These are phyloP conservation scores for Paxillus ammoniavirescens DNA, from an alignment of 768 basidiomycete genomes.

Conservation along the genomic window DNA sequence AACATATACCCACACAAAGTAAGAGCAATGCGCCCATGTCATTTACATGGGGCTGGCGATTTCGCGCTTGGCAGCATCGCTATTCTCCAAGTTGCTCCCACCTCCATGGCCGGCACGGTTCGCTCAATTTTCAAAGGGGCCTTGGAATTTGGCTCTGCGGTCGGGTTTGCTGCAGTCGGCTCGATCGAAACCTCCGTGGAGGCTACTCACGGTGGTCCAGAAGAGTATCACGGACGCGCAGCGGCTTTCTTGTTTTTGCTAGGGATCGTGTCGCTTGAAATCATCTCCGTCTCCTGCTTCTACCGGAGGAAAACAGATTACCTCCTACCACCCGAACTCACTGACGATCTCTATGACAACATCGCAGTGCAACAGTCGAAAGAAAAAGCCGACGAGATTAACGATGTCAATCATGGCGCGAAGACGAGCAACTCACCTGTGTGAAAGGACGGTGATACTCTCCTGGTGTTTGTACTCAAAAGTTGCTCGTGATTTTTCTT, in stretches of 20 bases:
- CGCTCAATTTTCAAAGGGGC: conserved; percentile 59
- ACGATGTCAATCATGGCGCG: neutral
- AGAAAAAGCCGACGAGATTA: neutral
- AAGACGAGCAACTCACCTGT: too few species aligned
- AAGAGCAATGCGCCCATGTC: too few species aligned
- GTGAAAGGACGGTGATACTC: conserved; percentile 16
- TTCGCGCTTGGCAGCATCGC: conserved; percentile 38
- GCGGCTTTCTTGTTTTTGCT: too few species aligned
- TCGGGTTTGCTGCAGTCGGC: conserved; percentile 46
- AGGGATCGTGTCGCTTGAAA: too few species aligned
- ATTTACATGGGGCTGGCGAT: neutral
- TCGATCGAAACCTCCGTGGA: too few species aligned
- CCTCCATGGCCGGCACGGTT: conserved; percentile 53
- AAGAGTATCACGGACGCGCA: too few species aligned
- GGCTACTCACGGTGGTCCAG: too few species aligned
- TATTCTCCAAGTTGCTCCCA: too few species aligned
- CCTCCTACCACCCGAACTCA: neutral
- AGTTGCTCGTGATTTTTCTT: too few species aligned
- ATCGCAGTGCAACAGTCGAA: neutral
- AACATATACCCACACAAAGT: too few species aligned
- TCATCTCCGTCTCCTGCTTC: too few species aligned
- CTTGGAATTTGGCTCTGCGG: conserved; percentile 51
- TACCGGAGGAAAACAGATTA: conserved; percentile 14
- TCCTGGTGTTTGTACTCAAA: conserved; percentile 10
- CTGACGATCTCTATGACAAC: neutral